phyloP scores from a whole-genome alignment of 495 filamentous ascomycete genomes.

The Penicillium ochrochloron region DNA sequence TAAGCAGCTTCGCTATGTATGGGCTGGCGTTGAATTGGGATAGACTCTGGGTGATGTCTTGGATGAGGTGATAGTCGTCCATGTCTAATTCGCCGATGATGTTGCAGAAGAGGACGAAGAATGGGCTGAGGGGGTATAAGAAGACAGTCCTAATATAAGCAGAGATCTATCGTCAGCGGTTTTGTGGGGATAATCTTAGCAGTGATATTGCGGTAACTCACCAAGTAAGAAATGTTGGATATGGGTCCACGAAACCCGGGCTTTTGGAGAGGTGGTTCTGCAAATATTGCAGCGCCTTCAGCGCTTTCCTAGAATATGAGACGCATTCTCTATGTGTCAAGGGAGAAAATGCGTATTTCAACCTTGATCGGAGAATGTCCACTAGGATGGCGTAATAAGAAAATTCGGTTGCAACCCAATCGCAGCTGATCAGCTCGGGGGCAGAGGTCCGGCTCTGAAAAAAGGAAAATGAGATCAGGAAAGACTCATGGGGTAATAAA shows the following conservation, averaged over 20 bases:
- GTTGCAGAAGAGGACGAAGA: slow-evolving; percentile 42
- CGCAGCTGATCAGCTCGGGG: slow-evolving; percentile 17
- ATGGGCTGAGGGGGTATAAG: slow-evolving; percentile 36
- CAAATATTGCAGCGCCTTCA: slow-evolving; percentile 33
- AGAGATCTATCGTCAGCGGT: neutral
- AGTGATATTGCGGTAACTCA: slow-evolving; percentile 7
- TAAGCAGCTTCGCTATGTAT: slow-evolving; percentile 30
- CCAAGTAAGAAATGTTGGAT: slow-evolving; percentile 39
- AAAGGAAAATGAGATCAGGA: neutral
- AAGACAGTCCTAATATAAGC: slow-evolving; percentile 28
- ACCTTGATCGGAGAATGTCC: slow-evolving; percentile 35
- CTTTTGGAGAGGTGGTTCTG: slow-evolving; percentile 23
- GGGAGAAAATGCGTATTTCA: slow-evolving; percentile 29
- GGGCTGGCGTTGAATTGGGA: slow-evolving; percentile 30
- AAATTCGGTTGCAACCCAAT: slow-evolving; percentile 36
- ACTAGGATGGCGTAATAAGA: slow-evolving; percentile 38
- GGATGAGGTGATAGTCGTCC: slow-evolving; percentile 35
- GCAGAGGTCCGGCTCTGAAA: slow-evolving; percentile 22
- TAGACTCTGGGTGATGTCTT: slow-evolving; percentile 27
- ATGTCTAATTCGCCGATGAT: slow-evolving; percentile 33
- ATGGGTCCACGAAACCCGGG: slow-evolving; percentile 34
- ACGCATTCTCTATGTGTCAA: slow-evolving; percentile 34
- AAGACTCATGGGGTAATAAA: no score
- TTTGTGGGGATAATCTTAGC: neutral
- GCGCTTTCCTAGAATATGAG: slow-evolving; percentile 28